Base-by-base conservation (phyloP, 805 yeast species). In the Zygoascus biomembranicola region DNA sequence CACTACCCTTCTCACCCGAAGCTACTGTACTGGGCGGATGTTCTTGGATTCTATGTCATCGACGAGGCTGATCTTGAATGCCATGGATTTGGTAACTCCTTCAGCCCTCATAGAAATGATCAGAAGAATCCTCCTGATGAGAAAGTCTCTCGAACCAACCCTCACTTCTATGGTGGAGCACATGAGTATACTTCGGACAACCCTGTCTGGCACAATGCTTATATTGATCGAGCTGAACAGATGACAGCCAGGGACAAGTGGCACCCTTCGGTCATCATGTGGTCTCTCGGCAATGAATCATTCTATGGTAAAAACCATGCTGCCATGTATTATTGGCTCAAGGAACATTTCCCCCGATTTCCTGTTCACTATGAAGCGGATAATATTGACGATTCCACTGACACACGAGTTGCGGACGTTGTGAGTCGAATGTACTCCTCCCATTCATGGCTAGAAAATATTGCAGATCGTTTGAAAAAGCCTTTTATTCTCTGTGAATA, bases 271-370 rank as follows among this genome's bases (percentile, higher is more conserved):
- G 66, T 70, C 9, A 55, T 70, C 23, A 66, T 70, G 48, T 70
- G 73, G 73, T 70, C 74, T 3, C 62, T 70, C n/a, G 74, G 74
- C 9, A 70, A 70, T 53, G 74, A 70, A 57, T 57, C 73, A 1
- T 67, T 67, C 52, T 69, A 59, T 52, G 74, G 74, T 11, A 49
- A 47, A 23, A 70, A 70, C 51, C 72, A 67, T 52, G 57, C 49
- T 3, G 59, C 55, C 9, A 70, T 70, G 71, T 63, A 62, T 43
- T 57, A 61, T 4, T 60, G 61, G 52, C 55, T 66, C 32, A 59
- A 65, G 50, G 44, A 55, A 35, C 41, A 61, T 23, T 71, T 67
- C 51, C 61, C 69, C 10, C 52, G 54, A 8, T 56, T 68, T 26
- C 72, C 70, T 8, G 60, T 70, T 19, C 74, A 70, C 50, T 70